Percentiles rank a stretch among this genome's conserved stretches.
These are phyloP conservation scores for Talaromyces liani DNA, from an alignment of 495 filamentous ascomycete species.

Conservation along the genomic window DNA sequence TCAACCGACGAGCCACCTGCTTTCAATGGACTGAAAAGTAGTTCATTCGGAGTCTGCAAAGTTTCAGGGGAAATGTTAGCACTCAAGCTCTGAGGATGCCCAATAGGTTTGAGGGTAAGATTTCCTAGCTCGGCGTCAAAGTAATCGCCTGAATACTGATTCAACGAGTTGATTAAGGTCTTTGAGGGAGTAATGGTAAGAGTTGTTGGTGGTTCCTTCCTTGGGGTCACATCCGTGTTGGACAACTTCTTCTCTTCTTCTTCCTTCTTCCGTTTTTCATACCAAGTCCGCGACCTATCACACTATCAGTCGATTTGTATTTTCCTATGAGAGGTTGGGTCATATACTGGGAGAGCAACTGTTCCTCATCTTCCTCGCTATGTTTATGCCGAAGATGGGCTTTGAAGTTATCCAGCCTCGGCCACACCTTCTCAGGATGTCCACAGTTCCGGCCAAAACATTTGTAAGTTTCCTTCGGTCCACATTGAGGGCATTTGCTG, in stretches of 20 bases:
- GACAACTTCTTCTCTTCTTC: background rate
- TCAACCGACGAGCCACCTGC: background rate
- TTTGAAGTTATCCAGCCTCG: constrained; percentile 84
- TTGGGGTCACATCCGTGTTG: background rate
- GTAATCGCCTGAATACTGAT: background rate
- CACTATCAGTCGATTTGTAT: constrained; percentile 8
- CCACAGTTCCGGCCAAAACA: constrained; percentile 60
- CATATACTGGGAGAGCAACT: constrained; percentile 47
- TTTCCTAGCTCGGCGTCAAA: background rate
- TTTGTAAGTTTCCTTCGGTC: constrained; percentile 52
- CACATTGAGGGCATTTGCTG: constrained; percentile 43
- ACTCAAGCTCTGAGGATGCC: background rate
- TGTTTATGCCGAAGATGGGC: constrained; percentile 82
- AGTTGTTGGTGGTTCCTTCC: background rate
- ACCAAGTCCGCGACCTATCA: constrained; percentile 34
- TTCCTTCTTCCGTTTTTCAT: constrained; percentile 16
- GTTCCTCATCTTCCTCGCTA: constrained; percentile 41
- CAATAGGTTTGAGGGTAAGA: background rate
- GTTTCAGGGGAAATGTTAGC: background rate
- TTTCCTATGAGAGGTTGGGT: background rate
- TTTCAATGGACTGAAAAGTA: background rate
- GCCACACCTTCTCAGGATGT: constrained; percentile 71
- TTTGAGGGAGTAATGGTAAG: background rate
- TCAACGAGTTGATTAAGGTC: background rate
- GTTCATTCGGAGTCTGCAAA: background rate